A percentile compares a stretch with the other conserved stretches of the same genome.
Conservation (phyloP, 805 yeast genomes). For the Metschnikowia cerradonensis region DNA sequence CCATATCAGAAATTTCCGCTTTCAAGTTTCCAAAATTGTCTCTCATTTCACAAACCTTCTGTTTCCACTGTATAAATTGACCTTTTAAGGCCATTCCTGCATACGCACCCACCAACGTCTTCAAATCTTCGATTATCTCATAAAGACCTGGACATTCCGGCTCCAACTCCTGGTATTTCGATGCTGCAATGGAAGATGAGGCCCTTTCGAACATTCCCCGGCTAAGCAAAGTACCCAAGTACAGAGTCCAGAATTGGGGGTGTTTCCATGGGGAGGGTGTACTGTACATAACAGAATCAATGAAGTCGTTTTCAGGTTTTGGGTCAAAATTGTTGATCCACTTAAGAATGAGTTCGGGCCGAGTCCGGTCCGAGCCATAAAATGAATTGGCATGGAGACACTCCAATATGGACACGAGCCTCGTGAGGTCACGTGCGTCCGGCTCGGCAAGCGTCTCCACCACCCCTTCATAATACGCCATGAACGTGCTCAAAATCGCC, state of each 20-base stretch:
- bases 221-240: slow-evolving; percentile 50
- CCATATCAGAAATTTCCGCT: slow-evolving; percentile 21
- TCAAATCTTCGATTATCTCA: slow-evolving; percentile 39
- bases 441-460: slow-evolving; percentile 19
- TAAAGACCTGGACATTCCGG: slow-evolving; percentile 28
- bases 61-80: slow-evolving; percentile 49
- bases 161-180: slow-evolving; percentile 39
- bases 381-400: slow-evolving; percentile 55
- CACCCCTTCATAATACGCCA: slow-evolving; percentile 18
- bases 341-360: slow-evolving; percentile 43
- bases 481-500: slow-evolving; percentile 12
- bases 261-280: slow-evolving; percentile 45
- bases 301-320: slow-evolving; percentile 52
- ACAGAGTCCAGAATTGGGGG: slow-evolving; percentile 58
- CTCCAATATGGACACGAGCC: slow-evolving; percentile 49
- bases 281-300: slow-evolving; percentile 43
- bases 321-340: slow-evolving; percentile 74
- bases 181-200: slow-evolving; percentile 40
- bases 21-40: slow-evolving; percentile 32
- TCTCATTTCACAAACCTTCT: slow-evolving; percentile 45
- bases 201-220: slow-evolving; percentile 65
- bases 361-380: slow-evolving; percentile 30
- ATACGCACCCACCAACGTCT: slow-evolving; percentile 37
- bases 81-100: slow-evolving; percentile 36
- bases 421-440: slow-evolving; percentile 27